Evolutionary conservation across 257 asterid species (phyloP), one percentile per base, ranked within the genome.

Genomic region (Craterostigma plantagineum): DNA sequence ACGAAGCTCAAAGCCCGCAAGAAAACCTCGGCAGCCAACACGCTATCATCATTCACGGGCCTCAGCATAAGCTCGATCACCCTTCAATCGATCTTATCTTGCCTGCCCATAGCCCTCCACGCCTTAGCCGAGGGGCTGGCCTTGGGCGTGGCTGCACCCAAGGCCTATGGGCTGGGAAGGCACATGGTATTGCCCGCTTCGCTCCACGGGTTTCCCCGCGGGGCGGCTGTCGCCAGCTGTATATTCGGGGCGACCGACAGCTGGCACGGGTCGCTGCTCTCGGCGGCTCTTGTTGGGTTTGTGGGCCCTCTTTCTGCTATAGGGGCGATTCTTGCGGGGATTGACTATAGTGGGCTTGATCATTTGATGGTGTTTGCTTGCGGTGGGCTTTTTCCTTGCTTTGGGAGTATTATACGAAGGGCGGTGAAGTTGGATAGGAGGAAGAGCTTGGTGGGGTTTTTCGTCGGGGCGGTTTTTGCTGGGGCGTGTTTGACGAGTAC

Each of bases 171-270:
- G 11, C 81, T 83, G 0, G 98, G 98, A 33, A 64, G 77, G 57
- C 90, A 87, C 72, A 87, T 87, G 92, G 92, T 87, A 53, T 90
- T 87, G 12, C 98, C 98, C 0, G 98, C 79, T 34, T 79, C 95
- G 38, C 75, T 82, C 47, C 98, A 87, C 8, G 98, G 98, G 10
- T 71, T 87, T 48, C 95, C n/a, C 3, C 76, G 95, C 1, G 98
- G 98, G 16, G 93, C 98, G 0, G 98, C 95, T 10, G 98, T 79
- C 4, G 95, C 98, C 7, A 87, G 98, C 71, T 82, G 98, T 59
- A 70, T 83, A 1, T 82, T 64, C 9, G 95, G 92, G 35, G 92
- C 92, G 1, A 87, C 98, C 0, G 79, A 66, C 64, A 87, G 91
- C 57, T 87, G 98, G 98, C 93, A 87, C 0, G 78, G 74, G 1